Evolutionary conservation across 805 yeast genomes (phyloP), one percentile per base, ranked within the genome.

Genomic region (Cyberlindnera mrakii): DNA sequence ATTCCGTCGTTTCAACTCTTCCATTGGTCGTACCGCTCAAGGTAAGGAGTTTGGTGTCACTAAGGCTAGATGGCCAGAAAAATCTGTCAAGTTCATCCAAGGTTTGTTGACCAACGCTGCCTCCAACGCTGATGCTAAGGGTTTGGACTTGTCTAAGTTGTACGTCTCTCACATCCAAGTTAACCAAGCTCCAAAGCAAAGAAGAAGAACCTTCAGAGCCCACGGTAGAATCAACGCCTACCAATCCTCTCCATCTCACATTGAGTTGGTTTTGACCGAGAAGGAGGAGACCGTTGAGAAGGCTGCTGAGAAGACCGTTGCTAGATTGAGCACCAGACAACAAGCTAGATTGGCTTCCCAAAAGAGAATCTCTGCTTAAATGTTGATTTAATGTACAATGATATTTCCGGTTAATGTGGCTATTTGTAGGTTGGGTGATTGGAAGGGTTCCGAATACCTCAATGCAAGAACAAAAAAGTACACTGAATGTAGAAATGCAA

Each of bases 141-240:
- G 99, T 67, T 88, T 93, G 75, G 97, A 93, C 72, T 80, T 85
- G 64, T 79, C 95, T 64, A 87, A 85, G 72, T 85, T 93, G 71
- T 85, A 84, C 77, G 81, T 93, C 68, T 83, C 95, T 62, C 98
- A 93, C 86, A 91, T 93, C 71, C 99, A 93, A 82, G 99, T 91
- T 68, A 93, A 93, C 95, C 96, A 89, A 74, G 99, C 99, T 67
- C 99, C 99, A 78, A 89, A 89, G 79, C 95, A 88, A 80, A 93
- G 98, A 83, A 91, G 99, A 82, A 89, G 99, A 80, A 93, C 99
- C 68, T 93, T 79, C 96, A 90, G 99, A 85, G 99, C 99, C 66
- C 98, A 91, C 85, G 99, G 99, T 86, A 93, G 99, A 85, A 87
- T 89, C 72, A 93, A 91, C 78, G 96, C 96, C 66, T 93, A 89